Base-by-base conservation (phyloP, 1,284 basidiomycete species). In the Marasmius tenuissimus region DNA sequence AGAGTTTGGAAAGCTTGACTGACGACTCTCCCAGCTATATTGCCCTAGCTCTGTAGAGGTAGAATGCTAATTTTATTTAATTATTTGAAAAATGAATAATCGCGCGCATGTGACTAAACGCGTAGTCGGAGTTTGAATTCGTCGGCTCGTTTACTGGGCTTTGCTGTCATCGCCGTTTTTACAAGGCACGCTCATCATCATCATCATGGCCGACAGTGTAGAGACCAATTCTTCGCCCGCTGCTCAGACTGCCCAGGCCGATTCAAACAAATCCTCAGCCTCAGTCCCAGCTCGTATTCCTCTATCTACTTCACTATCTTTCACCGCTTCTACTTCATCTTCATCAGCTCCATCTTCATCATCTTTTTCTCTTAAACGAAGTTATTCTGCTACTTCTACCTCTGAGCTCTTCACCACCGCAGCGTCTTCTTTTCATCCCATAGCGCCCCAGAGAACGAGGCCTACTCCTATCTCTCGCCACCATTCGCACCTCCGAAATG, bases 401-500 rank as follows among this genome's bases (percentile, higher is more conserved):
- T 65, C 77, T 20, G 77, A 83, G 22, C 85, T 88, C 71, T 86
- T 88, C 73, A 80, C 82, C 20, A 78, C 87, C 6, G 81, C 85
- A 14, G 79, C 84, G 54, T 71, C 80, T 61, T 83, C 86, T 27
- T 87, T 87, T 73, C 79, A 83, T 40, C 65, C 68, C 50, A 67
- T 63, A 51, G n/a, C 69, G 34, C 66, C 59, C 38, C 67, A 68
- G 22, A 61, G 71, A 48, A 62, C 34, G 39, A 60, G 51, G 53
- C 37, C 39, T 34, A 7, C 55, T 50, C 59, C 61, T 37, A 14
- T 58, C 18, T 16, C 58, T 53, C 42, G 42, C 45, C 40, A 62
- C 50, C 33, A 50, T 38, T 16, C 22, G 33, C 16, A 58, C 35
- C 58, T 50, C 38, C 40, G 59, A 33, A 69, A 77, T 53, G 75